These are phyloP conservation scores for Malus hybrid DNA, from an alignment of 331 rosid species.

Conservation along the genomic window DNA sequence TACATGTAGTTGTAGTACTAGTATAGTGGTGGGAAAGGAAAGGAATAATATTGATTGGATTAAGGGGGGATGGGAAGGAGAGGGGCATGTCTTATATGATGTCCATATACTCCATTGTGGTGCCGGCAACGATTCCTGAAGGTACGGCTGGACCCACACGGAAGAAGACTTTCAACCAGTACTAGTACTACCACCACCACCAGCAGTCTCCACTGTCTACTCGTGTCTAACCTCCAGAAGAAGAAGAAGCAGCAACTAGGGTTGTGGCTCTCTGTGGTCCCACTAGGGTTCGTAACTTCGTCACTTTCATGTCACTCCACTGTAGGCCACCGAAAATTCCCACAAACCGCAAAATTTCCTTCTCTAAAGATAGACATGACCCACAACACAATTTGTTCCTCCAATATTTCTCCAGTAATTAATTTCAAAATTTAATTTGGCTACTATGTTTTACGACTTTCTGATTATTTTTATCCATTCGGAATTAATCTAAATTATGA, in stretches of 20 bases:
- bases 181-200: not conserved
- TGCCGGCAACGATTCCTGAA: slow-evolving; percentile 23
- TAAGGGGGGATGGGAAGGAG: not conserved
- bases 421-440: not conserved
- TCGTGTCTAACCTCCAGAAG: too few relatives aligned
- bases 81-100: slow-evolving; percentile 7
- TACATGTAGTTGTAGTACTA: not conserved
- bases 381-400: not conserved
- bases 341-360: slow-evolving; percentile 7
- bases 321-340: slow-evolving; percentile 18
- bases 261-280: not conserved
- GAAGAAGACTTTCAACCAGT: not conserved
- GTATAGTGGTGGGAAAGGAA: not conserved
- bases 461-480: not conserved
- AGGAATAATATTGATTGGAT: not conserved
- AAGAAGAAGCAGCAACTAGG: not conserved
- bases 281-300: not conserved
- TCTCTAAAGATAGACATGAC: slow-evolving; percentile 14
- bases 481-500: not conserved
- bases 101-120: slow-evolving; percentile 16
- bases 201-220: too few relatives aligned
- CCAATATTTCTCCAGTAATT: not conserved
- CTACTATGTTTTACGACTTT: not conserved
- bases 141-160: slow-evolving; percentile 9
- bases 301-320: slow-evolving; percentile 1